These are phyloP conservation scores for Gossypium lobatum DNA, from an alignment of 441 rosid species.

Conservation along the genomic window DNA sequence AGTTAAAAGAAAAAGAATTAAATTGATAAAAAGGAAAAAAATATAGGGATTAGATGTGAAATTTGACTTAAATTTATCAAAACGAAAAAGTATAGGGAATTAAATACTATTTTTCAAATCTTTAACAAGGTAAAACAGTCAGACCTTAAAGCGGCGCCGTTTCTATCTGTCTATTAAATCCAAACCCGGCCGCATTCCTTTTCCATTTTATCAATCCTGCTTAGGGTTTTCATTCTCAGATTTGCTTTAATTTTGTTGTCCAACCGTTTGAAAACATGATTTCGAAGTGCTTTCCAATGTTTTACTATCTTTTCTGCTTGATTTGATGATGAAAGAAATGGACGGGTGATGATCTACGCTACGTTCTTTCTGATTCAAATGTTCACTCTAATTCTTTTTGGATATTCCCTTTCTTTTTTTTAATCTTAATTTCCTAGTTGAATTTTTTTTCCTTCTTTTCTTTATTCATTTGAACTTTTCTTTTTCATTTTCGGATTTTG, in stretches of 20 bases:
- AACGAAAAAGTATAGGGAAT: too few species aligned
- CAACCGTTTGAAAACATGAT: too few species aligned
- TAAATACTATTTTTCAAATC: too few species aligned
- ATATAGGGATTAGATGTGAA: too few species aligned
- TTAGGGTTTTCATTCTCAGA: background rate
- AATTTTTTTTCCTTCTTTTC: background rate
- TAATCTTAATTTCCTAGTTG: background rate
- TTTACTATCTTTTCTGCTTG: background rate
- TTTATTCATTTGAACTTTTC: background rate
- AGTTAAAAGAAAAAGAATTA: too few species aligned
- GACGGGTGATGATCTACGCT: slow-evolving; percentile 3
- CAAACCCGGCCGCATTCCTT: background rate
- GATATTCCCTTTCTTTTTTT: background rate
- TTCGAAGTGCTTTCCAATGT: background rate
- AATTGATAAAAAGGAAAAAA: too few species aligned
- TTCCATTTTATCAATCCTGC: background rate
- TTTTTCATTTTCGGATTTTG: too few species aligned
- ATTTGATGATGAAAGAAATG: background rate
- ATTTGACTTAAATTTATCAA: too few species aligned
- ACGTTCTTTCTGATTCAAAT: slow-evolving; percentile 8
- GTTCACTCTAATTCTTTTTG: background rate
- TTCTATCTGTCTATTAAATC: background rate
- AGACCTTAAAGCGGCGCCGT: background rate
- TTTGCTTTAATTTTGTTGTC: background rate
- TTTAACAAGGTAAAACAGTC: too few species aligned